These are phyloP conservation scores for Phaeosphaeriaceae sp. DNA, from an alignment of 2,329 filamentous ascomycete species.

Conservation along the genomic window DNA sequence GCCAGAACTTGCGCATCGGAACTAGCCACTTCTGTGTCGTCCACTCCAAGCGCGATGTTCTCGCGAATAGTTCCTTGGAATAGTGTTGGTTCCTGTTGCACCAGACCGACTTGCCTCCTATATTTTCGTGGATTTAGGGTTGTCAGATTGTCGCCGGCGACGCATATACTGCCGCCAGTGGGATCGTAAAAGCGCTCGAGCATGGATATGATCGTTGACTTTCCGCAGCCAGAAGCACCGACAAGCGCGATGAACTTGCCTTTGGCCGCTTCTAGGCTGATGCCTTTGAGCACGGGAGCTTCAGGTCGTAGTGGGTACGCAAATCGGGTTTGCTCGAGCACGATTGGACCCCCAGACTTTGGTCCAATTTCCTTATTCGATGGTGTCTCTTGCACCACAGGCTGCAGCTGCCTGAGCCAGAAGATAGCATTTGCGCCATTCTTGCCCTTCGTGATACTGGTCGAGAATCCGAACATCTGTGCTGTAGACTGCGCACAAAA, in stretches of 20 bases:
- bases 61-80: constrained; percentile 93
- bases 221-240: constrained; percentile 92
- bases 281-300: constrained; percentile 87
- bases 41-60: constrained; percentile 74
- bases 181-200: constrained; percentile 96
- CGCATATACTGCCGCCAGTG: constrained; percentile 76
- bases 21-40: constrained; percentile 71
- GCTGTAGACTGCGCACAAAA: constrained; percentile 93
- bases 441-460: constrained; percentile 71
- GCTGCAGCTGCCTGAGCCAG: constrained; percentile 46
- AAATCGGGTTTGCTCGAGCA: constrained; percentile 94
- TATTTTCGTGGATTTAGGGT: constrained; percentile 82
- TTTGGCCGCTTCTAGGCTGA: constrained; percentile 76
- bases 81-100: constrained; percentile 92
- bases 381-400: constrained; percentile 42
- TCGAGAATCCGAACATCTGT: constrained; percentile 90
- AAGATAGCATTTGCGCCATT: constrained; percentile 67
- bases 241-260: constrained; percentile 90
- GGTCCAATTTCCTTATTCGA: constrained; percentile 53
- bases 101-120: constrained; percentile 84
- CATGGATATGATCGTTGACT: constrained; percentile 90
- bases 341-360: constrained; percentile 70
- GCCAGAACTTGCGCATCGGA: constrained; percentile 78
- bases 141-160: constrained; percentile 85
- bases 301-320: constrained; percentile 90